Base-by-base conservation (phyloP, 805 yeast genomes). In the Grigorovia yakushimaensis region DNA sequence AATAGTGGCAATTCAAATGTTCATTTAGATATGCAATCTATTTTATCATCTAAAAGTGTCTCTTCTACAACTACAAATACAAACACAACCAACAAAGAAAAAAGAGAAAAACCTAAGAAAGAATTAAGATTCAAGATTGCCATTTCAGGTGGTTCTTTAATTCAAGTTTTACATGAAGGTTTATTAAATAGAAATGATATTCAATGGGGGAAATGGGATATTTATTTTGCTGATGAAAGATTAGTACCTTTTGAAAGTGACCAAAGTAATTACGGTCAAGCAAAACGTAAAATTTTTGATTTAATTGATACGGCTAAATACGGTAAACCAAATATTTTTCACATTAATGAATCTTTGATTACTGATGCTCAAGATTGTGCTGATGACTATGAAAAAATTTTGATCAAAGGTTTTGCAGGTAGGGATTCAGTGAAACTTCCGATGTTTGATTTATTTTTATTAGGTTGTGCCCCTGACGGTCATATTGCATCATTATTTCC, bases 391-490 rank as follows among this genome's bases (percentile, higher is more conserved):
- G 98, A 93, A 62, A 86, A 88, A 67, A 73, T 80, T 19, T 72
- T 93, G 47, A 85, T 93, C 49, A 79, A 78, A 60, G 93, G 91
- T 46, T 93, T 93, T 70, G 98, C 98, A 10, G 88, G 86, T 46
- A 91, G 94, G 64, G 98, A 93, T 66, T 83, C 95, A 17, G 98
- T 93, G 48, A 88, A 89, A 68, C 74, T 91, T 51, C 98, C 98
- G 50, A 81, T 87, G 79, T 91, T 93, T 69, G 98, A 93, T 66
- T 70, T 93, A 46, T 77, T 93, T 52, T 71, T 93, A 54, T 73
- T 93, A 49, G 98, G 98, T 22, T 91, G 98, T 73, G 98, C 98
- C 0, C 98, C 98, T 2, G 98, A 91, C 66, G 98, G 98, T 20
- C 98, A 91, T 66, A 86, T 88, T 60, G 96, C 96, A 45, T 88